Evolutionary conservation across 2,329 filamentous ascomycete species (phyloP), one percentile per base, ranked within the genome.

Genomic region (Cryoendolithus antarcticus): DNA sequence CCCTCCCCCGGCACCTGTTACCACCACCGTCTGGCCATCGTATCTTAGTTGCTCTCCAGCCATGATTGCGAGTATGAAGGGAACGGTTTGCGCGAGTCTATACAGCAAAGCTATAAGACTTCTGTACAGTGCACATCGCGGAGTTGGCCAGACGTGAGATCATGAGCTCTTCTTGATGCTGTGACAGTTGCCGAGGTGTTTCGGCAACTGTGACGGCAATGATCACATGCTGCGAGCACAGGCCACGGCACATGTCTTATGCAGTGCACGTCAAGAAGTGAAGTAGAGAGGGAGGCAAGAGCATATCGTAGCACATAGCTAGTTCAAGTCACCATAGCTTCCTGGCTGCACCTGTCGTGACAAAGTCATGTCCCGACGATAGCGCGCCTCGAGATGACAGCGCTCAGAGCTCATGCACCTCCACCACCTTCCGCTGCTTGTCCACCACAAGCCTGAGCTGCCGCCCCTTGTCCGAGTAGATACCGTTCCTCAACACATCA

Each of bases 21-120:
- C 79, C 50, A 93, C 84, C 54, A 88, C 83, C 51, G 85, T 86
- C 71, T 91, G 85, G 65, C 79, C 81, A 66, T 93, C 86, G 61
- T 82, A 94, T 56, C 86, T 75, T 57, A 93, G 68, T 48, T 67
- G 60, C 62, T 82, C 74, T 66, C 69, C 78, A 15, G 49, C 48
- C 80, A 82, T 72, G 47, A 46, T 55, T 35, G 39, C 39, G 24
- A 27, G 24, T 27, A 27, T 27, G 24, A 27, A 27, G 24, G 24
- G 7, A 27, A 21, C 19, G 19, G 19, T 21, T 21, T 27, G 7
- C 24, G 24, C 24, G 7, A 27, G 24, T 27, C 24, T 27, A 27
- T 27, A 27, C 24, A 27, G 24, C 24, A 27, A 8, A 27, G 24
- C 24, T 27, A 27, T 27, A 27, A 27, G 24, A 27, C 24, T 27